Evolutionary conservation across 345 rosid species (phyloP).

Genomic region (Crucihimalaya himalaica): DNA sequence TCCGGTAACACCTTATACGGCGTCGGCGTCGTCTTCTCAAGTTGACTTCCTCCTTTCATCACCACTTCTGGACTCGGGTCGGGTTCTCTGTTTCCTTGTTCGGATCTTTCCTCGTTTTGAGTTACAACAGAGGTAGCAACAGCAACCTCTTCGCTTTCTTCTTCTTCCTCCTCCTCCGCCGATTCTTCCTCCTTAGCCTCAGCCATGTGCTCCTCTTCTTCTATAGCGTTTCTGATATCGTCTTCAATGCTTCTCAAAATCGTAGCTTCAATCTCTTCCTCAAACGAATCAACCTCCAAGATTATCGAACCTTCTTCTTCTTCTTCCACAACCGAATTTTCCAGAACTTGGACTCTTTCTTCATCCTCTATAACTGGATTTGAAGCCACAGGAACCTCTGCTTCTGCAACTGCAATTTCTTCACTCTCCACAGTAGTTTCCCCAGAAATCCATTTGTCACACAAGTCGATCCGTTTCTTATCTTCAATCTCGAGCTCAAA

Average conservation of each 20-base stretch:
- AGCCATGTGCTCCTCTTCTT: slow-evolving; percentile 23
- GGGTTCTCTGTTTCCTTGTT: slow-evolving; percentile 40
- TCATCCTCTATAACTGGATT: slow-evolving; percentile 24
- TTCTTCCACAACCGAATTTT: slow-evolving; percentile 33
- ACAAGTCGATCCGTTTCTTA: slow-evolving; percentile 36
- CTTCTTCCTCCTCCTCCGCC: slow-evolving; percentile 25
- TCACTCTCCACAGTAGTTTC: slow-evolving; percentile 32
- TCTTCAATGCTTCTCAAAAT: slow-evolving; percentile 38
- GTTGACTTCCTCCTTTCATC: slow-evolving; percentile 29
- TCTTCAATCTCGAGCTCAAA: slow-evolving; percentile 44
- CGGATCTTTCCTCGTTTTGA: slow-evolving; percentile 43
- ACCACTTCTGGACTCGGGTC: slow-evolving; percentile 48
- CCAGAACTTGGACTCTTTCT: slow-evolving; percentile 13
- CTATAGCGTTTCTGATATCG: slow-evolving; percentile 30
- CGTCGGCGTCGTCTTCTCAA: slow-evolving; percentile 20
- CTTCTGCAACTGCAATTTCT: slow-evolving; percentile 28
- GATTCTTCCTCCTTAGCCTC: slow-evolving; percentile 16
- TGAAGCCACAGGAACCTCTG: slow-evolving; percentile 25
- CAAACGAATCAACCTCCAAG: slow-evolving; percentile 15
- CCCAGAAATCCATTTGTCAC: slow-evolving; percentile 42
- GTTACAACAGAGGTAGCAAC: background rate
- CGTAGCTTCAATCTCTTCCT: slow-evolving; percentile 36
- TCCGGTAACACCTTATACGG: slow-evolving; percentile 65
- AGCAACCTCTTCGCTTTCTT: slow-evolving; percentile 21
- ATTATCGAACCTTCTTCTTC: slow-evolving; percentile 29